Conservation (phyloP, 345 rosid genomes). For the Rubroshorea leprosula region DNA sequence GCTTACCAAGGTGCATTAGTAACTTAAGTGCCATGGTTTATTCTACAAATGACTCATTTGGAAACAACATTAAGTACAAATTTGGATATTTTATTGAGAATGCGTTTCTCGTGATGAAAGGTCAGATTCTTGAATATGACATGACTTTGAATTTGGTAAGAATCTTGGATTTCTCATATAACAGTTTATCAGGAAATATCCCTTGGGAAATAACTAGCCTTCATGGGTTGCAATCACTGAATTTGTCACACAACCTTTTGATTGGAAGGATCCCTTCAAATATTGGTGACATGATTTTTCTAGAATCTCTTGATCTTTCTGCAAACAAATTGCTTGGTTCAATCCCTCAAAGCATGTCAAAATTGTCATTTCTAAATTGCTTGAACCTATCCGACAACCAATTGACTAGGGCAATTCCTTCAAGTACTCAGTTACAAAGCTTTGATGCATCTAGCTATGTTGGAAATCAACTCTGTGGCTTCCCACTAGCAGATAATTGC, state of each 20-base stretch:
- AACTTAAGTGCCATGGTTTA: too few species aligned
- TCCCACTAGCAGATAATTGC: background rate
- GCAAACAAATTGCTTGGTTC: too few species aligned
- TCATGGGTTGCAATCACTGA: slow-evolving; percentile 8
- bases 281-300: slow-evolving; percentile 6
- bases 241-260: too few species aligned
- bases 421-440: too few species aligned
- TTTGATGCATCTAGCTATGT: background rate
- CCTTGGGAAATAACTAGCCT: slow-evolving; percentile 11
- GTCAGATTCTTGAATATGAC: background rate
- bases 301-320: slow-evolving; percentile 18
- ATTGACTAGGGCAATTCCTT: background rate
- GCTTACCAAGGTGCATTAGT: slow-evolving; percentile 34
- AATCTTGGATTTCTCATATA: slow-evolving; percentile 8
- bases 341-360: too few species aligned
- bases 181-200: slow-evolving; percentile 6
- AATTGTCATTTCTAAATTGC: background rate
- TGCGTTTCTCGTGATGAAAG: slow-evolving; percentile 9
- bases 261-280: slow-evolving; percentile 3
- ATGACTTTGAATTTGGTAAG: slow-evolving; percentile 7
- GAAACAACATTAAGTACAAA: slow-evolving; percentile 23
- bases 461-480: background rate
- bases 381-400: background rate
- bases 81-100: background rate
- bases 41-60: too few species aligned